These are phyloP conservation scores for Aspergillus texensis DNA, from an alignment of 2,329 filamentous ascomycete genomes.

Conservation along the genomic window DNA sequence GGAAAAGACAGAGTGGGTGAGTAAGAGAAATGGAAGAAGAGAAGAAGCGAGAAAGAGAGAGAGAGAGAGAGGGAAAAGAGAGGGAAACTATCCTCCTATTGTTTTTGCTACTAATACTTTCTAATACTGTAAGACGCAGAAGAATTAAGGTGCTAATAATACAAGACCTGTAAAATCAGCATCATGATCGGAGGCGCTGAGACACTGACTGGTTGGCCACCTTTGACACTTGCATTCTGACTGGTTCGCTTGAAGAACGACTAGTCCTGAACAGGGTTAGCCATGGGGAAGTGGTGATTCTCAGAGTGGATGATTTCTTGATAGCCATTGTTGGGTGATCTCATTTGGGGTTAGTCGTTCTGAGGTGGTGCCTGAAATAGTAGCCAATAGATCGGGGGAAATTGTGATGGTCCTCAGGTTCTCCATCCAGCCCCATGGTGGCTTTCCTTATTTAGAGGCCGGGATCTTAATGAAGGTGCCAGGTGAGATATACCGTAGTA, in stretches of 20 bases:
- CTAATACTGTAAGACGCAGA: background rate
- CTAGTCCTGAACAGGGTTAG: conserved; percentile 3
- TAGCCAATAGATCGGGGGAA: conserved; percentile 1
- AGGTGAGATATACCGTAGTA: background rate
- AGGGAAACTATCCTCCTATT: background rate
- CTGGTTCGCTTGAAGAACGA: conserved; percentile 16
- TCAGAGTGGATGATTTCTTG: background rate
- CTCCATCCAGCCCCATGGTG: background rate
- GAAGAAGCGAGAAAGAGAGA: conserved; percentile 4
- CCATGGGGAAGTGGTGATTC: background rate
- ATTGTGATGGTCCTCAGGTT: background rate
- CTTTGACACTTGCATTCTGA: conserved; percentile 5
- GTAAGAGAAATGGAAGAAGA: conserved; percentile 17
- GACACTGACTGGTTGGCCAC: conserved; percentile 14
- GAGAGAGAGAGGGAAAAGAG: background rate
- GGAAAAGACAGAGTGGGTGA: conserved; percentile 27
- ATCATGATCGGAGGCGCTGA: conserved; percentile 10
- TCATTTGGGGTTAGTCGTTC: background rate
- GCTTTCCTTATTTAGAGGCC: background rate
- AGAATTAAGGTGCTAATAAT: conserved; percentile 7
- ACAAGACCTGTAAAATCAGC: background rate
- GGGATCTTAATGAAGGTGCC: background rate
- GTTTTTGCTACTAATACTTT: background rate
- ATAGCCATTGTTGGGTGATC: conserved; percentile 7
- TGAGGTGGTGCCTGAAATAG: conserved; percentile 2